Evolutionary conservation across 306 rosid species (phyloP).

Genomic region (Neltuma alba): DNA sequence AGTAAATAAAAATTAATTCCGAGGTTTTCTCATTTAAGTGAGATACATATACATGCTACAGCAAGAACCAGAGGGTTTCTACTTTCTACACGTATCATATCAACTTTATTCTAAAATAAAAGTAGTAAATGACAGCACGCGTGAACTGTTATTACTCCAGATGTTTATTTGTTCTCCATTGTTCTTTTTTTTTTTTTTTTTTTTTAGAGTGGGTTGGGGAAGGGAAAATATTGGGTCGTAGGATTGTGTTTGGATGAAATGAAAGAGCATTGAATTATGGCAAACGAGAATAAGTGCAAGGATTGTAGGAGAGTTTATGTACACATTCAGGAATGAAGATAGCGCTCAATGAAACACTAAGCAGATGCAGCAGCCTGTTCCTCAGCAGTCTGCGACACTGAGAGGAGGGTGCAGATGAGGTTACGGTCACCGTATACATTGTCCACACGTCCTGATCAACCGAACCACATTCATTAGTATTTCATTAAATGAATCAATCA

Average conservation of each 20-base stretch:
- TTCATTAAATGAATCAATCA: neutral
- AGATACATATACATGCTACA: neutral
- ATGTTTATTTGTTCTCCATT: neutral
- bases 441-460: constrained; percentile 65
- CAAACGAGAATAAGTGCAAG: constrained; percentile 15
- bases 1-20: neutral
- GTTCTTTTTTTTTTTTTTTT: neutral
- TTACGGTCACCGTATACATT: constrained; percentile 98
- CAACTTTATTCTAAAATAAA: constrained; percentile 12
- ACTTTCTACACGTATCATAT: neutral
- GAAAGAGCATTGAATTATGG: constrained; percentile 8
- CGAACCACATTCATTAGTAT: neutral
- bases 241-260: neutral
- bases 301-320: constrained; percentile 4
- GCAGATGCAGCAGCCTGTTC: constrained; percentile 97
- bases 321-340: constrained; percentile 2
- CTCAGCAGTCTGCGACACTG: constrained; percentile 70
- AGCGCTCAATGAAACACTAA: constrained; percentile 39
- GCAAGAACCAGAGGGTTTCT: neutral
- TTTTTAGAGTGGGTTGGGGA: neutral
- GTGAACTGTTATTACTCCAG: neutral
- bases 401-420: constrained; percentile 94
- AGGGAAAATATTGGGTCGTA: neutral
- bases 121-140: constrained; percentile 9
- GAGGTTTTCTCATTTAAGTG: neutral